Percentiles rank a stretch among this genome's conserved stretches.
phyloP scores from a whole-genome alignment of 805 yeast genomes.

The Teunomyces atbi region DNA sequence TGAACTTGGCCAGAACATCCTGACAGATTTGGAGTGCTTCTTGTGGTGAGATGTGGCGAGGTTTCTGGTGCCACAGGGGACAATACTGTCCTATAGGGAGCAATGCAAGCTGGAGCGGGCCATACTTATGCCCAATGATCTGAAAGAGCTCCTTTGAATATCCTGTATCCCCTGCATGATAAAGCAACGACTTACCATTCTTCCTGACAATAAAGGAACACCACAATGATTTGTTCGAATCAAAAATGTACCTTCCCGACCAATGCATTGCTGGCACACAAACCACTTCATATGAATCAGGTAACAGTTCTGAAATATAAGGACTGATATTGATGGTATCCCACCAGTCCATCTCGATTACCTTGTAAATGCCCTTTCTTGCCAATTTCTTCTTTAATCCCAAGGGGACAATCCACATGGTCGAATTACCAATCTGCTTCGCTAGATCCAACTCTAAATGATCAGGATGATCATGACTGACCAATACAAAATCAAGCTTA shows the following conservation, averaged over 20 bases:
- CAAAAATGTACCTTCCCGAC: constrained; percentile 84
- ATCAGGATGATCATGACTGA: constrained; percentile 95
- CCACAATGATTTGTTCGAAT: constrained; percentile 83
- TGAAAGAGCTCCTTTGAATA: constrained; percentile 72
- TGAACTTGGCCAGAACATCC: constrained; percentile 57
- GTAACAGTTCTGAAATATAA: constrained; percentile 33
- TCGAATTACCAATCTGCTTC: constrained; percentile 47
- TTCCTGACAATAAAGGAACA: constrained; percentile 75
- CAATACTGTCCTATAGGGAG: constrained; percentile 94
- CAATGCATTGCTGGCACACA: constrained; percentile 97
- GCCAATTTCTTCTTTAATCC: constrained; percentile 67
- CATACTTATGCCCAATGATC: constrained; percentile 62
- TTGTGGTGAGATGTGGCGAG: constrained; percentile 81
- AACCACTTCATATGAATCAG: constrained; percentile 68
- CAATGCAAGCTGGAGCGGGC: constrained; percentile 58
- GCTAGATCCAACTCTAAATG: constrained; percentile 74
- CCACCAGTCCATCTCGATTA: constrained; percentile 93
- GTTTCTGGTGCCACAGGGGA: constrained; percentile 91
- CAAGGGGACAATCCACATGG: constrained; percentile 83
- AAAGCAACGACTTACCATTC: constrained; percentile 68
- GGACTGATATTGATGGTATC: constrained; percentile 44
- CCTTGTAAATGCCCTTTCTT: constrained; percentile 56
- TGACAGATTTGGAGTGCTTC: constrained; percentile 71
- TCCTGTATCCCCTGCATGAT: constrained; percentile 96
- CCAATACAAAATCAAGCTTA: constrained; percentile 67